phyloP scores from a whole-genome alignment of 257 asterid species.

The Fraxinus anomala region DNA sequence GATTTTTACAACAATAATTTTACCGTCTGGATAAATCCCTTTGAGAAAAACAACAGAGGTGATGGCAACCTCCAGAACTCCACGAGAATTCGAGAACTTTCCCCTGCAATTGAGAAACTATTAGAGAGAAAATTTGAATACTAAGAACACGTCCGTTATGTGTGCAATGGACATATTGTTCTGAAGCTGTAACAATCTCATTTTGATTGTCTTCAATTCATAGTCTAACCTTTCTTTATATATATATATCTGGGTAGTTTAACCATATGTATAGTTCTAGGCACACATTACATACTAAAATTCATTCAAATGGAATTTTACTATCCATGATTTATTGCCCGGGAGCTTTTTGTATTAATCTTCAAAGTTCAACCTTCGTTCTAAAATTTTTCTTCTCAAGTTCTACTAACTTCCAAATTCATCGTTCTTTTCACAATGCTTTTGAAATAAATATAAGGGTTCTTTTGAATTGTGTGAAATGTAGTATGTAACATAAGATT shows the following conservation, averaged over 20 bases:
- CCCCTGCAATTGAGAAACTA: constrained; percentile 43
- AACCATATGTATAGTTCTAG: background rate
- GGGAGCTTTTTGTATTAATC: background rate
- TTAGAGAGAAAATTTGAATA: background rate
- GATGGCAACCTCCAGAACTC: constrained; percentile 87
- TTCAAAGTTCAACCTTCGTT: background rate
- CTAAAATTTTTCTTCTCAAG: background rate
- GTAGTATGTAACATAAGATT: background rate
- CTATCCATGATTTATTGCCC: background rate
- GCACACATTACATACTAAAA: background rate
- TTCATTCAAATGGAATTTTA: background rate
- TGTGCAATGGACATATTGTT: background rate
- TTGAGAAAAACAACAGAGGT: constrained; percentile 77
- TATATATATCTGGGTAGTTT: background rate
- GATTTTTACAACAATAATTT: background rate
- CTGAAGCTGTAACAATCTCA: background rate
- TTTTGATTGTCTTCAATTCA: background rate
- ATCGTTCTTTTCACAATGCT: background rate
- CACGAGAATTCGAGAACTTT: constrained; percentile 61
- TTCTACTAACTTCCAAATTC: background rate
- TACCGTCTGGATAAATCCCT: constrained; percentile 84
- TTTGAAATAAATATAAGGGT: background rate
- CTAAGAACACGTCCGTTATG: background rate
- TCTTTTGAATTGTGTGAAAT: background rate
- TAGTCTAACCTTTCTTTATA: background rate